Evolutionary conservation across 2,329 filamentous ascomycete species (phyloP).

Genomic region (Graphilbum sp.): DNA sequence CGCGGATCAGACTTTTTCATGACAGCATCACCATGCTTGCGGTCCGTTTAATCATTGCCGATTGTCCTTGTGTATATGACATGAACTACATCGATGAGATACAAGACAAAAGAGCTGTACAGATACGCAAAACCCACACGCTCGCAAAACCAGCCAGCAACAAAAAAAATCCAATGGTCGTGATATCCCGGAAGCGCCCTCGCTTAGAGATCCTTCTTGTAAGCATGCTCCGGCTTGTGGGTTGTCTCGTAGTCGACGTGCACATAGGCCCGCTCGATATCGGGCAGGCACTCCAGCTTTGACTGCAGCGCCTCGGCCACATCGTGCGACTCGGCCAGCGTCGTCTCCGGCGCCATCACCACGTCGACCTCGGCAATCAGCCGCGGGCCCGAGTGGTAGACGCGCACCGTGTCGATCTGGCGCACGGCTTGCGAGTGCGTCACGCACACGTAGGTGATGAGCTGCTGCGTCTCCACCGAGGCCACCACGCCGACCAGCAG

Average conservation of each 20-base stretch:
- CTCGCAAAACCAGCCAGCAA: no score
- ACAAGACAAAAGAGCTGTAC: no score
- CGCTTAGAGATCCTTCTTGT: constrained; percentile 41
- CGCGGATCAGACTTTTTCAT: no score
- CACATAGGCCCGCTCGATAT: constrained; percentile 87
- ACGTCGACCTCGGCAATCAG: constrained; percentile 93
- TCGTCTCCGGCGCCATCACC: constrained; percentile 67
- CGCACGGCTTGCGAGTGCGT: constrained; percentile 71
- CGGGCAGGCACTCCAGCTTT: constrained; percentile 80
- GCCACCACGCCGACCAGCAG: constrained; percentile 81
- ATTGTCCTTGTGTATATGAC: no score
- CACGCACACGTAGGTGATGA: constrained; percentile 92
- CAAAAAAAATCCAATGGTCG: no score
- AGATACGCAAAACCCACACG: no score
- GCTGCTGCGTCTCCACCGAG: constrained; percentile 70
- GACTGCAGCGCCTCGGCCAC: constrained; percentile 86
- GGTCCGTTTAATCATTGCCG: no score
- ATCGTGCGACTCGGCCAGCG: constrained; percentile 70
- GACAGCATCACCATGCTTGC: no score
- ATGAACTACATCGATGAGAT: no score
- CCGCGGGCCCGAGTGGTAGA: constrained; percentile 77
- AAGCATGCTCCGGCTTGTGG: constrained; percentile 71
- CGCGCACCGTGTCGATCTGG: constrained; percentile 87
- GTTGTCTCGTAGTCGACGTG: constrained; percentile 96
- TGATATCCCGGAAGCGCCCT: no score